phyloP scores from a whole-genome alignment of 257 asterid genomes.

The Paraleonurus japonicus region DNA sequence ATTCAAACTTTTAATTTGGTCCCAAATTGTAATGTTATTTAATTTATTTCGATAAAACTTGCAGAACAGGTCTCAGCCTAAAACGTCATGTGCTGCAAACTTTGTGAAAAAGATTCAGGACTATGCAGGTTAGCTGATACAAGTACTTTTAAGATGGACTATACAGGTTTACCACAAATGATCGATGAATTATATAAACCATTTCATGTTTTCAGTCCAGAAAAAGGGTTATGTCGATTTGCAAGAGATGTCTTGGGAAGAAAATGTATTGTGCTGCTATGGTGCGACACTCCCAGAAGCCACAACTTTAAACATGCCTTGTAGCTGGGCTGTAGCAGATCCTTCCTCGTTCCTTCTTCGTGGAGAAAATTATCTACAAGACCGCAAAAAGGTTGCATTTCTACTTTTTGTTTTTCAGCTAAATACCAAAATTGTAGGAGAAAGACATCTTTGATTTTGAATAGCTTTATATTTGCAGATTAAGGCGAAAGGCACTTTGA shows the following conservation, averaged over 20 bases:
- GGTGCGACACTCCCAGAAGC: constrained; percentile 78
- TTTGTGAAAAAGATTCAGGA: constrained; percentile 72
- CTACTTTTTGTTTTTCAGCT: not conserved
- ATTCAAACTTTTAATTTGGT: not conserved
- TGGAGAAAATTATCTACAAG: constrained; percentile 64
- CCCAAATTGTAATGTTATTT: not conserved
- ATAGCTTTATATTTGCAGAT: constrained; percentile 37
- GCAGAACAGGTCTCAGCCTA: constrained; percentile 57
- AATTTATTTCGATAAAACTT: not conserved
- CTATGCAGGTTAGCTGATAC: constrained; percentile 51
- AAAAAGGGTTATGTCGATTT: constrained; percentile 70
- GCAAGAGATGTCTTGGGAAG: constrained; percentile 59
- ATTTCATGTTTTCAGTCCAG: constrained; percentile 45
- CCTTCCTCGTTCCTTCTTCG: constrained; percentile 76
- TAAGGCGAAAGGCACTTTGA: constrained; percentile 63
- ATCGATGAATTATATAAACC: constrained; percentile 3
- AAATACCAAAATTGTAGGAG: not conserved
- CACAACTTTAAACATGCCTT: constrained; percentile 48
- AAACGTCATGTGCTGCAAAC: constrained; percentile 52
- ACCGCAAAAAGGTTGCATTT: constrained; percentile 57
- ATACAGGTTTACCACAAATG: constrained; percentile 7
- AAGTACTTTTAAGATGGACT: not conserved
- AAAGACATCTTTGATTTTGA: not conserved
- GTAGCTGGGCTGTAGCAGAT: constrained; percentile 71
- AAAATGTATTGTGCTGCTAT: constrained; percentile 40